phyloP scores from a whole-genome alignment of 257 asterid species.

The Mentha longifolia region DNA sequence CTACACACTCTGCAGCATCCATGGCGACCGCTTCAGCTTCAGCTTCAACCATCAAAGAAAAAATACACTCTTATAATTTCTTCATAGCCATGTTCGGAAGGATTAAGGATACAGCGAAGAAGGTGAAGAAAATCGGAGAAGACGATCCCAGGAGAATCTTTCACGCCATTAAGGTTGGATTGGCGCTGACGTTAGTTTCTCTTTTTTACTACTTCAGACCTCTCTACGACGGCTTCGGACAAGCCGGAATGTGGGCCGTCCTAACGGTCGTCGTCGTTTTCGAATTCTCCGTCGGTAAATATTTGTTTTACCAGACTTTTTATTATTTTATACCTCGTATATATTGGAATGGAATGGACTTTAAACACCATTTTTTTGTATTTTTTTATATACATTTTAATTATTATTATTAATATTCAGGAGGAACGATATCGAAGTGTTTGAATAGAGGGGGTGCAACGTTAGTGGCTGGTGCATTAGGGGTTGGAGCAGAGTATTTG shows the following conservation, averaged over 20 bases:
- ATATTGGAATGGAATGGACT: neutral
- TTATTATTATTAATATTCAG: slow-evolving; percentile 28
- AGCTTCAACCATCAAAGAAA: slow-evolving; percentile 8
- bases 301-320: too few species aligned
- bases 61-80: slow-evolving; percentile 1
- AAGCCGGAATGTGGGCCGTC: slow-evolving; percentile 73
- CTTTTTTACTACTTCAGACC: slow-evolving; percentile 62
- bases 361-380: neutral
- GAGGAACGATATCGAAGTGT: slow-evolving; percentile 64
- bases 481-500: slow-evolving; percentile 69
- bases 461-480: slow-evolving; percentile 58
- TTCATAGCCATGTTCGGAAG: slow-evolving; percentile 27
- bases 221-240: slow-evolving; percentile 60
- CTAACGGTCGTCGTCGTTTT: slow-evolving; percentile 66
- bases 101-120: slow-evolving; percentile 5
- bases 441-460: slow-evolving; percentile 71
- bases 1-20: neutral
- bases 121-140: slow-evolving; percentile 42
- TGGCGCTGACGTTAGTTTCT: slow-evolving; percentile 61
- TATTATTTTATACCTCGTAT: too few species aligned
- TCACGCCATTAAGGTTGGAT: slow-evolving; percentile 62
- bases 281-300: slow-evolving; percentile 69
- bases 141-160: slow-evolving; percentile 68
- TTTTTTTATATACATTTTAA: too few species aligned
- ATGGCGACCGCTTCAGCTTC: too few species aligned